These are phyloP conservation scores for Kondoa malvinella DNA, from an alignment of 768 basidiomycete genomes.

Conservation along the genomic window DNA sequence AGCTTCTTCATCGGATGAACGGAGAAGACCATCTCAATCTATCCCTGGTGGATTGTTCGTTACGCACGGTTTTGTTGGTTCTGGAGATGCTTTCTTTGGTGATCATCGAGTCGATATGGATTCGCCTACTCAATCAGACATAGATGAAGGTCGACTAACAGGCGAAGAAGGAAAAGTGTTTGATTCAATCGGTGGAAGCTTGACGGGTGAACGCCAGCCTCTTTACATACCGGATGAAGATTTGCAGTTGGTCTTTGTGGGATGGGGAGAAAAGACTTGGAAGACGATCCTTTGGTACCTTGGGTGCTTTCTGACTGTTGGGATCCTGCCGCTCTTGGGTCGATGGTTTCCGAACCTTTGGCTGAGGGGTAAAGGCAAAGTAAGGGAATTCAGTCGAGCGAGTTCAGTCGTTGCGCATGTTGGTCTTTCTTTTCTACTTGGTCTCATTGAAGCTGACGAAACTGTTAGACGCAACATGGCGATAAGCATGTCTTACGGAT, in stretches of 20 bases:
- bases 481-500: constrained; percentile 64
- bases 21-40: constrained; percentile 2
- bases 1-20: constrained; percentile 9
- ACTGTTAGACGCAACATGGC: constrained; percentile 57
- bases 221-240: constrained; percentile 81
- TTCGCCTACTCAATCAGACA: constrained; percentile 39
- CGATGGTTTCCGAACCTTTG: constrained; percentile 87
- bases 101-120: constrained; percentile 69
- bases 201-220: constrained; percentile 47
- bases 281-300: constrained; percentile 53
- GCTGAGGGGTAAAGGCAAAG: constrained; percentile 68
- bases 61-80: constrained; percentile 19
- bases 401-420: constrained; percentile 74
- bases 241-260: constrained; percentile 65
- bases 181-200: constrained; percentile 6
- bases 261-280: constrained; percentile 54
- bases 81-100: constrained; percentile 56
- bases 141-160: constrained; percentile 26
- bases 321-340: constrained; percentile 60
- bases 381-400: constrained; percentile 60
- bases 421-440: constrained; percentile 26
- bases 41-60: constrained; percentile 13
- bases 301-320: constrained; percentile 51
- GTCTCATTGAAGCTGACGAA: not conserved
- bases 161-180: constrained; percentile 12